These are phyloP conservation scores for Phytophthora rubi DNA, from an alignment of 352 stramenopile genomes.

Conservation along the genomic window DNA sequence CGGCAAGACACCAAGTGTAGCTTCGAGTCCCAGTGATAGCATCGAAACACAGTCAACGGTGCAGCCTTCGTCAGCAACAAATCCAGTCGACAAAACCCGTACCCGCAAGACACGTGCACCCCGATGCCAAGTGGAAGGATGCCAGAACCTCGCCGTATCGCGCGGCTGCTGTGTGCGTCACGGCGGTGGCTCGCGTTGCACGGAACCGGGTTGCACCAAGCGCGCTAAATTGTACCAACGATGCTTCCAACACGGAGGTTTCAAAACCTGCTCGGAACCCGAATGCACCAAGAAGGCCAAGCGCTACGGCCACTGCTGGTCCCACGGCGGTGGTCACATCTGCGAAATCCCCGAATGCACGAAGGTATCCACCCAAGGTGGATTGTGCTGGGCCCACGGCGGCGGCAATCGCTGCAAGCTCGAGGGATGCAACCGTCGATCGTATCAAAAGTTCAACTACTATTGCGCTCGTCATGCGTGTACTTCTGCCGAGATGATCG, in stretches of 20 bases:
- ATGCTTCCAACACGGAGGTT: conserved; percentile 73
- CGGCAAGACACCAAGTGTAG: conserved; percentile 14
- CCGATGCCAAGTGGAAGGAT: conserved; percentile 64
- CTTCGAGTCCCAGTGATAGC: conserved; percentile 19
- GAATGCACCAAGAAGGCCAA: conserved; percentile 71
- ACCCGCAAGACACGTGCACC: conserved; percentile 49
- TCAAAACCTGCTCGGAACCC: conserved; percentile 64
- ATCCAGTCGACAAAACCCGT: conserved; percentile 15
- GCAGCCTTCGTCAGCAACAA: conserved; percentile 12
- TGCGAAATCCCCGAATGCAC: conserved; percentile 59
- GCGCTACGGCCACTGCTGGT: conserved; percentile 75
- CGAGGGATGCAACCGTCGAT: conserved; percentile 59
- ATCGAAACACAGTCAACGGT: conserved; percentile 1
- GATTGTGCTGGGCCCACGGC: conserved; percentile 73
- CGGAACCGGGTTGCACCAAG: conserved; percentile 53
- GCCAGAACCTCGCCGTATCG: conserved; percentile 62
- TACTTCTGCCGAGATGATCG: background rate
- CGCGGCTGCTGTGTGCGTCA: conserved; percentile 59
- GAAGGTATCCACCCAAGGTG: conserved; percentile 69
- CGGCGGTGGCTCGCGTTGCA: conserved; percentile 55
- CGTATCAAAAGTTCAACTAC: conserved; percentile 71
- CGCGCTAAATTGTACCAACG: conserved; percentile 69
- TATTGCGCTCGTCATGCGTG: conserved; percentile 52
- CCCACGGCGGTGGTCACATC: conserved; percentile 68
- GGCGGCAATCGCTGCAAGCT: conserved; percentile 63